A percentile compares a stretch with the other conserved stretches of the same genome.
phyloP scores from a whole-genome alignment of 208 protist genomes.

The Vickermania ingenoplastis region DNA sequence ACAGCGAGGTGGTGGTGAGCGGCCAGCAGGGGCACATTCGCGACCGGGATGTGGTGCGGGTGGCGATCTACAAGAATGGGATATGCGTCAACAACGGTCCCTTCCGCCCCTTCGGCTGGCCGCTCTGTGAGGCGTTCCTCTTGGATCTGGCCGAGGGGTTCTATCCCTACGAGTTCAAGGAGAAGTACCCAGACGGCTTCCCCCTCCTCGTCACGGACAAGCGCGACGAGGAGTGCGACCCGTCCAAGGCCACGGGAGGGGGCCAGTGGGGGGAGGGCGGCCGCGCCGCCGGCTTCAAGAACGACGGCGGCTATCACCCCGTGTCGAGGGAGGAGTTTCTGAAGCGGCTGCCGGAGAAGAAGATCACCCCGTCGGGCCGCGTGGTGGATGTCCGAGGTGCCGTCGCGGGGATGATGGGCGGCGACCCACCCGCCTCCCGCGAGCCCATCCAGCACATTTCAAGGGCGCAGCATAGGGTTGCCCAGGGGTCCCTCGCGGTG shows the following conservation, averaged over 20 bases:
- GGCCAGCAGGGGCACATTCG: slow-evolving; percentile 55
- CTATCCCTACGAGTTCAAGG: slow-evolving; percentile 91
- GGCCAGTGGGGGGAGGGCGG: slow-evolving; percentile 3
- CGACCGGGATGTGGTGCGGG: slow-evolving; percentile 65
- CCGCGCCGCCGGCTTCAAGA: slow-evolving; percentile 2
- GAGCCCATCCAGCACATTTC: background rate
- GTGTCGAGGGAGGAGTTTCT: slow-evolving; percentile 49
- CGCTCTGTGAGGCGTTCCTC: slow-evolving; percentile 80
- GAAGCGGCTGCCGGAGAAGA: slow-evolving; percentile 40
- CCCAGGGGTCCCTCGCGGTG: background rate
- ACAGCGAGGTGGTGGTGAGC: slow-evolving; percentile 45
- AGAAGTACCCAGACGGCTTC: slow-evolving; percentile 87
- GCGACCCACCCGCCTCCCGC: background rate
- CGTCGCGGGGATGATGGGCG: slow-evolving; percentile 42
- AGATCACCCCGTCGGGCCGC: slow-evolving; percentile 55
- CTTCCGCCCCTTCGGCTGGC: slow-evolving; percentile 85
- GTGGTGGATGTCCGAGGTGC: slow-evolving; percentile 56
- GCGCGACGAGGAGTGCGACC: slow-evolving; percentile 20
- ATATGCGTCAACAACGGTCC: slow-evolving; percentile 82
- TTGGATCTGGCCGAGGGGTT: slow-evolving; percentile 88
- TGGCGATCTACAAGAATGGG: slow-evolving; percentile 84
- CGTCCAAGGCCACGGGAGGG: background rate
- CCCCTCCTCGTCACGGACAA: slow-evolving; percentile 78
- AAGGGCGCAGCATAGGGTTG: background rate
- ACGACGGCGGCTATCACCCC: slow-evolving; percentile 15